phyloP scores from a whole-genome alignment of 495 filamentous ascomycete genomes.

The Aspergillus saccharolyticus region DNA sequence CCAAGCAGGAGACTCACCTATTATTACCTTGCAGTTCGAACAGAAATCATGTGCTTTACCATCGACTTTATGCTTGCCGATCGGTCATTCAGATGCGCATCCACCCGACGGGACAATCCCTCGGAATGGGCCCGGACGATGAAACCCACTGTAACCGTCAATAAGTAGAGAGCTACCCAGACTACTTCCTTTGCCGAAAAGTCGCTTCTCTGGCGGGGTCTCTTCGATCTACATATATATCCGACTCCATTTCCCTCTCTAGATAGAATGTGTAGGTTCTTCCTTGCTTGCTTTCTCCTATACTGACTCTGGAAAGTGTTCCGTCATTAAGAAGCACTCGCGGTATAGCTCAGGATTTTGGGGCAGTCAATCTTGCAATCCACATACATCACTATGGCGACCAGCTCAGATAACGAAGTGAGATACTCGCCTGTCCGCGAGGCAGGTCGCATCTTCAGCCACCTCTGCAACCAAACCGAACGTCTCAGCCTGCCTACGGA shows the following conservation, averaged over 20 bases:
- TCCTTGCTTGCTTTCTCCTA: neutral
- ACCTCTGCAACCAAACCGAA: slow-evolving; percentile 38
- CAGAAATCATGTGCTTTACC: neutral
- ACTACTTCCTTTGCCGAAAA: neutral
- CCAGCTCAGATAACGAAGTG: neutral
- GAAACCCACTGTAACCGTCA: neutral
- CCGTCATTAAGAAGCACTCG: neutral
- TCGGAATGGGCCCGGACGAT: slow-evolving; percentile 15
- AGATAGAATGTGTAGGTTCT: neutral
- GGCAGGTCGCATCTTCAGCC: slow-evolving; percentile 39
- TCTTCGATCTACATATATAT: neutral
- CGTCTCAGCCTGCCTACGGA: slow-evolving; percentile 33
- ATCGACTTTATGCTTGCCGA: slow-evolving; percentile 2
- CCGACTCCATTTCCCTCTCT: neutral
- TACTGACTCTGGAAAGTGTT: neutral
- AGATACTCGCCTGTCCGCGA: slow-evolving; percentile 39
- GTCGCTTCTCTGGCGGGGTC: neutral
- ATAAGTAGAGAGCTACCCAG: neutral
- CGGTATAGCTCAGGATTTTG: neutral
- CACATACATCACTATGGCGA: neutral
- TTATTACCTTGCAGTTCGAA: neutral
- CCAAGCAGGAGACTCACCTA: too few relatives aligned
- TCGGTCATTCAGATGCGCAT: slow-evolving; percentile 3
- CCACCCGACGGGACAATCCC: slow-evolving; percentile 12
- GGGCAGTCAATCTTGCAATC: neutral